Evolutionary conservation across 2,329 filamentous ascomycete species (phyloP).

Genomic region (Ophiostoma sp.): DNA sequence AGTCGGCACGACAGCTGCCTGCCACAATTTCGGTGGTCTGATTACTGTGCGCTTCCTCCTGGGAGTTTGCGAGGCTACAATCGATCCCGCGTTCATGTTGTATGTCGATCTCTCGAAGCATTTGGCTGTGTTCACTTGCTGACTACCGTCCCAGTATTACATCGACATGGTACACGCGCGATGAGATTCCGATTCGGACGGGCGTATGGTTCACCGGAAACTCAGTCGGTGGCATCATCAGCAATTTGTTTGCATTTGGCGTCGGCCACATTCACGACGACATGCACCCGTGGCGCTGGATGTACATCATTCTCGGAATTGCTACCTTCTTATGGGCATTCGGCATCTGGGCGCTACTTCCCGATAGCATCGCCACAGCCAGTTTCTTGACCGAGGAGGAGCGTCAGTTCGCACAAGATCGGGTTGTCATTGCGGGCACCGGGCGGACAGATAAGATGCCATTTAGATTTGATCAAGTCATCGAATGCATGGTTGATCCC

Average conservation of each 20-base stretch:
- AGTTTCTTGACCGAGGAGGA: not conserved
- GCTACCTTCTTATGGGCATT: slow-evolving; percentile 10
- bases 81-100: slow-evolving; percentile 11
- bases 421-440: slow-evolving; percentile 5
- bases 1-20: not conserved
- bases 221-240: slow-evolving; percentile 1
- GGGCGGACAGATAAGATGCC: slow-evolving; percentile 11
- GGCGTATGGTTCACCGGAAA: slow-evolving; percentile 11
- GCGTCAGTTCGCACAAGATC: slow-evolving; percentile 7
- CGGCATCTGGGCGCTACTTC: slow-evolving; percentile 5
- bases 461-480: not conserved
- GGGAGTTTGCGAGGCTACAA: not conserved
- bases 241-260: slow-evolving; percentile 11
- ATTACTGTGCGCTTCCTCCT: slow-evolving; percentile 4
- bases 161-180: slow-evolving; percentile 10
- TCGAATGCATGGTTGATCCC: slow-evolving; percentile 5
- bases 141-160: not conserved
- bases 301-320: slow-evolving; percentile 10
- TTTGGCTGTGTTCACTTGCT: not conserved
- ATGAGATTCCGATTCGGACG: slow-evolving; percentile 10
- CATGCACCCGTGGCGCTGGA: slow-evolving; percentile 13
- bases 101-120: not conserved
- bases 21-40: slow-evolving; percentile 7
- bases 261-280: slow-evolving; percentile 10
- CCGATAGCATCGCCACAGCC: slow-evolving; percentile 4